Conservation (phyloP, 768 basidiomycete genomes). For the Xerocomellus amylosporus region DNA sequence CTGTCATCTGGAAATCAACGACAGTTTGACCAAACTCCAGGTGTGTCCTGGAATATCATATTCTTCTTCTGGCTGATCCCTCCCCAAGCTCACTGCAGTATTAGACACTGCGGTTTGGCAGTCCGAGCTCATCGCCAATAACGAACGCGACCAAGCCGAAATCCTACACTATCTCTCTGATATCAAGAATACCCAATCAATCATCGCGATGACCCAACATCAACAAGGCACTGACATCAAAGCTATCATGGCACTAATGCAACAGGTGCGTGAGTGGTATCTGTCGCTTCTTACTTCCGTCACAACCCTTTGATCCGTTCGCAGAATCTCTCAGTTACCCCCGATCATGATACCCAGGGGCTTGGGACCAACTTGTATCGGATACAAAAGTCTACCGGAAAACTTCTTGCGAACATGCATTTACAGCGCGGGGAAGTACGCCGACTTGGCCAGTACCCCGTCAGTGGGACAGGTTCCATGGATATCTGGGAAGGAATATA, state of each 20-base stretch:
- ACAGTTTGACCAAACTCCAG: slow-evolving; percentile 48
- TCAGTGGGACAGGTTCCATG: slow-evolving; percentile 51
- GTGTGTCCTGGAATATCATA: slow-evolving; percentile 26
- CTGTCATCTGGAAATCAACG: slow-evolving; percentile 45
- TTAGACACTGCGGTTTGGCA: slow-evolving; percentile 51
- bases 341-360: slow-evolving; percentile 35
- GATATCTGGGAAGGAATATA: slow-evolving; percentile 57
- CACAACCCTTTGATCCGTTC: slow-evolving; percentile 15
- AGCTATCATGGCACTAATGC: slow-evolving; percentile 49
- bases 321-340: slow-evolving; percentile 22
- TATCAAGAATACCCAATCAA: slow-evolving; percentile 40
- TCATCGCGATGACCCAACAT: slow-evolving; percentile 33
- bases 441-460: slow-evolving; percentile 46
- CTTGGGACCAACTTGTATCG: slow-evolving; percentile 49
- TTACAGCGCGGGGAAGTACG: slow-evolving; percentile 52
- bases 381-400: slow-evolving; percentile 45
- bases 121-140: slow-evolving; percentile 37
- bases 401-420: slow-evolving; percentile 49
- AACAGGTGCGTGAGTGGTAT: slow-evolving; percentile 35
- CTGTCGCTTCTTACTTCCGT: not conserved
- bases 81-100: slow-evolving; percentile 42
- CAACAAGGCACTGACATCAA: slow-evolving; percentile 37
- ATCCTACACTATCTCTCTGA: slow-evolving; percentile 43
- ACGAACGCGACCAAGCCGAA: slow-evolving; percentile 42
- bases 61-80: slow-evolving; percentile 6